phyloP scores from a whole-genome alignment of 2,329 filamentous ascomycete genomes.

The Fusarium bulbicola region DNA sequence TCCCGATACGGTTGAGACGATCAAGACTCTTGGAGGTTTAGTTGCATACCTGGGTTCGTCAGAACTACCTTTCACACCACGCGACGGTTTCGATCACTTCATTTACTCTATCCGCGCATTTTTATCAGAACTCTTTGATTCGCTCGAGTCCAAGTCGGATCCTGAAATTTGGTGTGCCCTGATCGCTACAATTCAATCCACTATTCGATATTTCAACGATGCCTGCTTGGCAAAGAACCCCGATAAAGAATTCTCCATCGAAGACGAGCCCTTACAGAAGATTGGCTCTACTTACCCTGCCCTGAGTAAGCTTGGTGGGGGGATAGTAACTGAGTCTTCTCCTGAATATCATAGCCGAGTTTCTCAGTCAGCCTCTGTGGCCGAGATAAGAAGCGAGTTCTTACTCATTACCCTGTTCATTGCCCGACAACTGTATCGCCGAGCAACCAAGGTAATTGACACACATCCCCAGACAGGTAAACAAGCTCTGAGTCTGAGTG shows the following conservation, averaged over 20 bases:
- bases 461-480: constrained; percentile 27
- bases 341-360: not conserved
- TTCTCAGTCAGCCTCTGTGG: constrained; percentile 30
- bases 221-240: constrained; percentile 47
- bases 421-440: constrained; percentile 53
- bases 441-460: constrained; percentile 47
- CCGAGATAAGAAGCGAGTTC: constrained; percentile 49
- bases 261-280: constrained; percentile 34
- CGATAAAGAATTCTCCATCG: constrained; percentile 29
- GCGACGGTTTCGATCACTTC: constrained; percentile 51
- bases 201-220: constrained; percentile 52
- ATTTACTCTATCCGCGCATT: constrained; percentile 51
- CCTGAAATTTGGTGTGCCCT: constrained; percentile 51
- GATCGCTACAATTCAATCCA: constrained; percentile 49
- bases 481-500: constrained; percentile 44
- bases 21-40: constrained; percentile 52
- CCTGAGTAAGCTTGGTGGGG: constrained; percentile 34
- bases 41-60: constrained; percentile 62
- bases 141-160: constrained; percentile 46
- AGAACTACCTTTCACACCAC: constrained; percentile 43
- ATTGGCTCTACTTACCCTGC: constrained; percentile 44
- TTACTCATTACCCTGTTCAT: constrained; percentile 52
- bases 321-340: not conserved
- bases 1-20: constrained; percentile 38
- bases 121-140: constrained; percentile 47